Evolutionary conservation across 139 green algal genomes (phyloP), one percentile per base, ranked within the genome.

Genomic region (Microglena sp.): DNA sequence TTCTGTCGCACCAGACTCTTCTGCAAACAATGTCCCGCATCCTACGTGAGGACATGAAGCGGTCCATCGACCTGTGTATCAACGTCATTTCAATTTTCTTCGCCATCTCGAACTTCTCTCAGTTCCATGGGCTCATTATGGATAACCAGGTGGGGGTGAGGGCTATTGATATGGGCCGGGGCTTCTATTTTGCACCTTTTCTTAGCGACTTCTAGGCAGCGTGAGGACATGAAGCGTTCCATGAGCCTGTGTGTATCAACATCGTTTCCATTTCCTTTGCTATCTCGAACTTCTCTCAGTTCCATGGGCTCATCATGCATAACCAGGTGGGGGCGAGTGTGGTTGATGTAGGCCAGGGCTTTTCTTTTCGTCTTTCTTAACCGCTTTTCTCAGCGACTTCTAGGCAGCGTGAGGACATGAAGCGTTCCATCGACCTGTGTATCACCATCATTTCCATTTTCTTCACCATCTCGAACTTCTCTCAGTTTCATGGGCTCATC

Each of bases 321-420:
- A 77, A 90, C 67, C 77, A 85, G 75, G 77, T 82, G 43, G 21
- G 61, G 5, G 26, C 8, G 18, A 30, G n/a, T 18, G 11, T 22
- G 27, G n/a, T 50, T 11, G 40, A 50, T 50, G 18, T 18, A 11
- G 11, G 18, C 40, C 18, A n/a, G n/a, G n/a, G n/a, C n/a, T n/a
- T n/a, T n/a, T n/a, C n/a, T n/a, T n/a, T n/a, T n/a, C n/a, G n/a
- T n/a, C n/a, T n/a, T n/a, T n/a, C n/a, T n/a, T n/a, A n/a, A n/a
- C n/a, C n/a, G n/a, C n/a, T n/a, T n/a, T n/a, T n/a, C n/a, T n/a
- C n/a, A n/a, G n/a, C n/a, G n/a, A n/a, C n/a, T n/a, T n/a, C n/a
- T n/a, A n/a, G n/a, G n/a, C n/a, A n/a, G 66, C 67, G 83, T 0
- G 89, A 96, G 68, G 89, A 96, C 26, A 86, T 83, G 55, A 84